These are phyloP conservation scores for Neonectria punicea DNA, from an alignment of 2,329 filamentous ascomycete genomes.

Conservation along the genomic window DNA sequence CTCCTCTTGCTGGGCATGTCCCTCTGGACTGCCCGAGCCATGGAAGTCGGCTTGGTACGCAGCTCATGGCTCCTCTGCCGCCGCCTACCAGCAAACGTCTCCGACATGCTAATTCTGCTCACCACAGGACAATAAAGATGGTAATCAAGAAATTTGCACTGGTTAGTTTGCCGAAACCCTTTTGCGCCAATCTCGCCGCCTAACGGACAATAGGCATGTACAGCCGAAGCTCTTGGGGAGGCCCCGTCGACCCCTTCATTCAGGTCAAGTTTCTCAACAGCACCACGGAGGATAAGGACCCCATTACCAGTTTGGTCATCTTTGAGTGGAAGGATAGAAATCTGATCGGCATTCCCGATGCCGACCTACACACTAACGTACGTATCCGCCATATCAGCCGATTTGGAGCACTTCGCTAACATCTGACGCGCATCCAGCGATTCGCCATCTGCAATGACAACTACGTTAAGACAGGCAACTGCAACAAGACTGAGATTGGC, in stretches of 20 bases:
- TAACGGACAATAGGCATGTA: conserved; percentile 78
- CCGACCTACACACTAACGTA: conserved; percentile 65
- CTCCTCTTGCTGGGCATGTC: conserved; percentile 64
- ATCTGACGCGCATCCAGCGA: conserved; percentile 43
- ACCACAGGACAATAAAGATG: conserved; percentile 76
- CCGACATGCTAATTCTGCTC: conserved; percentile 36
- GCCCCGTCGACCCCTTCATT: conserved; percentile 89
- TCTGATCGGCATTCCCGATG: conserved; percentile 76
- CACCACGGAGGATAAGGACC: conserved; percentile 69
- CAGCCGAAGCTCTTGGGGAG: conserved; percentile 88
- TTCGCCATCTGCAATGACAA: conserved; percentile 77
- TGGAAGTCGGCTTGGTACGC: conserved; percentile 69
- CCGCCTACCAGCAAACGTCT: neutral
- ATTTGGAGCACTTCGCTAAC: neutral
- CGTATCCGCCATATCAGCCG: conserved; percentile 32
- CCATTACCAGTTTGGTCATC: conserved; percentile 84
- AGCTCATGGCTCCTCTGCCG: conserved; percentile 7
- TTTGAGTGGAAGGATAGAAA: conserved; percentile 93
- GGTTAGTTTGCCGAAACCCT: conserved; percentile 52
- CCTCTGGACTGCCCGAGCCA: conserved; percentile 62
- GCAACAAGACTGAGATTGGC: conserved; percentile 81
- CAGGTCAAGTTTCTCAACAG: conserved; percentile 78
- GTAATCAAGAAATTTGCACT: conserved; percentile 83
- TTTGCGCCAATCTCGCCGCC: neutral
- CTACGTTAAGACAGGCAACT: conserved; percentile 75